These are phyloP conservation scores for Tephrocybe sp. DNA, from an alignment of 768 basidiomycete species.

Conservation along the genomic window DNA sequence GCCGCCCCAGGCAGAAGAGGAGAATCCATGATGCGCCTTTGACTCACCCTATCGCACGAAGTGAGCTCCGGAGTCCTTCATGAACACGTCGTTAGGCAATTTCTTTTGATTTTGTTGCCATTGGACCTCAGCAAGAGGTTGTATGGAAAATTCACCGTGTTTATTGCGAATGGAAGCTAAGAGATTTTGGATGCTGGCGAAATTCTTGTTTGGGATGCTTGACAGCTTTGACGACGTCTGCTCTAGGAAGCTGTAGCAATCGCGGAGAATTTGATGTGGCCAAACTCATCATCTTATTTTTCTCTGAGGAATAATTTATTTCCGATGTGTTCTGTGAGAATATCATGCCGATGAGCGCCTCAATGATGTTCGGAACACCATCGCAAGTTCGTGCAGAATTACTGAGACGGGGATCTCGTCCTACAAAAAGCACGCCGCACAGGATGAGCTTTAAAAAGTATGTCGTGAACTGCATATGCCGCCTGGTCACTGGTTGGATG, in stretches of 20 bases:
- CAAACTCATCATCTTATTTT: constrained; percentile 47
- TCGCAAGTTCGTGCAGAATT: constrained; percentile 48
- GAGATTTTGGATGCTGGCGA: constrained; percentile 51
- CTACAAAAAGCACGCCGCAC: constrained; percentile 28
- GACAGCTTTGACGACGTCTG: constrained; percentile 48
- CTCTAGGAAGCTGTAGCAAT: constrained; percentile 44
- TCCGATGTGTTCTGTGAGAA: constrained; percentile 61
- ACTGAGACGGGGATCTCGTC: constrained; percentile 20
- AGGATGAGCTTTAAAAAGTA: constrained; percentile 40
- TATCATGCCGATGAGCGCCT: constrained; percentile 56
- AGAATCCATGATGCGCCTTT: constrained; percentile 66
- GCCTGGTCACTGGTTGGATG: constrained; percentile 47
- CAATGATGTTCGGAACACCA: constrained; percentile 52
- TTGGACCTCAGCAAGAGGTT: constrained; percentile 43
- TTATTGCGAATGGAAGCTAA: constrained; percentile 40
- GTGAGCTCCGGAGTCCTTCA: constrained; percentile 60
- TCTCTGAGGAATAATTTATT: constrained; percentile 50
- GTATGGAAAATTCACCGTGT: constrained; percentile 56
- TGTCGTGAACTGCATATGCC: constrained; percentile 35
- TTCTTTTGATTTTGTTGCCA: constrained; percentile 20
- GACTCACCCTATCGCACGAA: constrained; percentile 57
- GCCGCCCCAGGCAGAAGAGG: constrained; percentile 58
- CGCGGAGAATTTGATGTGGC: constrained; percentile 47
- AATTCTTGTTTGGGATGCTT: constrained; percentile 60
- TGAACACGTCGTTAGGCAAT: constrained; percentile 48